Evolutionary conservation across 805 yeast species (phyloP), one percentile per base, ranked within the genome.

Genomic region (Schizosaccharomyces cryophilus): DNA sequence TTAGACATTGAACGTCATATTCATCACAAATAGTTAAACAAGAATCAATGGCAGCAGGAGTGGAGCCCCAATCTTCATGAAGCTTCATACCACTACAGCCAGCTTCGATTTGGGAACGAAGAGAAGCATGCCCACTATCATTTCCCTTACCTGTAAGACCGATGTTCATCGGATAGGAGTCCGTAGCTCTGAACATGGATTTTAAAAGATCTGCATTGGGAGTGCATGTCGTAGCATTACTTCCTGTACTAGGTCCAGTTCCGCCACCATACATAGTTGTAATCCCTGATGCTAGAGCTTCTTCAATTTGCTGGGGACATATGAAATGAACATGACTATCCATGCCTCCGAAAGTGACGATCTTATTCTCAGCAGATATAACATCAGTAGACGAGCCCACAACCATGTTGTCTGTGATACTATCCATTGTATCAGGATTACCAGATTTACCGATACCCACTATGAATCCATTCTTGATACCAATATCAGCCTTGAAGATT

Each of bases 1-100:
- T 59, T 30, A 59, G 29, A n/a, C 61, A 59, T 54, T 59, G 61
- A 42, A 59, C 61, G 19, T 59, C 61, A 59, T 42, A 59, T n/a
- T 59, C 61, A 42, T 59, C 61, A 59, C 61, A 59, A 42, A 59
- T 30, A 13, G 30, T 42, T 17, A 59, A 59, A 59, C 61, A 59
- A 59, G 24, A 21, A 29, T 59, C 61, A 21, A 59, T 59, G 2
- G 61, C 55, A 17, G 61, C 61, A n/a, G 61, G 61, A 40, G 61
- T 59, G 24, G 54, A 21, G 26, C 61, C 61, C 61, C 61, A 59
- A 45, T 59, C 61, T 42, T 59, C 61, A 17, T 59, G 61, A 15
- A 59, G 38, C 40, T 59, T 59, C 54, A 59, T 19, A 11, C 61
- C 61, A 24, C 48, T 30, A 19, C 26, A 19, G 2, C 61, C 61